phyloP scores from a whole-genome alignment of 83 land plant genomes.

The Isoetes engelmannii region DNA sequence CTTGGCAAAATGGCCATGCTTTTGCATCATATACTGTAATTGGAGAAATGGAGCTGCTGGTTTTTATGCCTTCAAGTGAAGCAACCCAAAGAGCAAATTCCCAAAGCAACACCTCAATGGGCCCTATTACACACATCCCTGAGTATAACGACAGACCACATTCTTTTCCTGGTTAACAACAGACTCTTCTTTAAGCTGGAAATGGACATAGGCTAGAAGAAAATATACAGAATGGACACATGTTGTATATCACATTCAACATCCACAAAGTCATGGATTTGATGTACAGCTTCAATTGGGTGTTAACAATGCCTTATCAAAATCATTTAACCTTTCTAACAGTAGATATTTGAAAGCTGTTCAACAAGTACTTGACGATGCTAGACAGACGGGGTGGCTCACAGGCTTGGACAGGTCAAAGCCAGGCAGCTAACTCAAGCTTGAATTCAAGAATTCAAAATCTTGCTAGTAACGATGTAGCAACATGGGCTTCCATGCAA shows the following conservation, averaged over 20 bases:
- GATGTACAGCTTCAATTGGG: constrained; percentile 14
- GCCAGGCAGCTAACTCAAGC: constrained; percentile 12
- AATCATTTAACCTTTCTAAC: constrained; percentile 18
- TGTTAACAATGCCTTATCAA: constrained; percentile 19
- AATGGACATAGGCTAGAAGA: no score
- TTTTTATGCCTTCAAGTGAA: constrained; percentile 2
- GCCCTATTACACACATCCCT: background rate
- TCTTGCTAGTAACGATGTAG: constrained; percentile 5
- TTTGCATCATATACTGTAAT: background rate
- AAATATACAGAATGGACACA: no score
- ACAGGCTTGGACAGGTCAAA: constrained; percentile 28
- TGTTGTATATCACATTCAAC: no score
- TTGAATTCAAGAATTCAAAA: constrained; percentile 2
- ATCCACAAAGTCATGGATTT: constrained; percentile 14
- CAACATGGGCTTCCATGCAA: constrained; percentile 15
- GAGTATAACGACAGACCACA: background rate
- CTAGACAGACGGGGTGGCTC: background rate
- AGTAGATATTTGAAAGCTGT: constrained; percentile 51
- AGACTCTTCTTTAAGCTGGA: no score
- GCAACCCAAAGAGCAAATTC: background rate
- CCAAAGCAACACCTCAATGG: no score
- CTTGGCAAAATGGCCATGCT: no score
- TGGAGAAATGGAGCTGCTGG: background rate
- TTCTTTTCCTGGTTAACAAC: background rate
- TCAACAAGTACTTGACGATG: constrained; percentile 63